Evolutionary conservation across 2,329 filamentous ascomycete genomes (phyloP).

Genomic region (Hawksworthiomyces lignivorus): DNA sequence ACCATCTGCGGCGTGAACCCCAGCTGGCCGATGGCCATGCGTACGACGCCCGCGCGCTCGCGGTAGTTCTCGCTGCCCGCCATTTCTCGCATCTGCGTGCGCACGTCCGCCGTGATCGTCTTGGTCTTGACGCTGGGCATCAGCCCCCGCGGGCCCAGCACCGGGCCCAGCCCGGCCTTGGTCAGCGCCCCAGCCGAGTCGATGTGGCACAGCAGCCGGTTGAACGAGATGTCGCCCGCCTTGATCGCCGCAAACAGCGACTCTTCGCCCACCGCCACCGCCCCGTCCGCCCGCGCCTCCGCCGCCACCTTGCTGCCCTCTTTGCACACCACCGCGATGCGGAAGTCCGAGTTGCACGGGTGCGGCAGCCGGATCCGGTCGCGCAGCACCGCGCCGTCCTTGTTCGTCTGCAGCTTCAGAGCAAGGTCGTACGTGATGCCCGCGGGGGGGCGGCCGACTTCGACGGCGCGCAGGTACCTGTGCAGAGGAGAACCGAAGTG

Average conservation of each 20-base stretch:
- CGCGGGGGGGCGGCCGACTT: slow-evolving; percentile 73
- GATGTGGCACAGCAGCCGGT: slow-evolving; percentile 78
- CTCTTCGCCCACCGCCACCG: slow-evolving; percentile 76
- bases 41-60: slow-evolving; percentile 75
- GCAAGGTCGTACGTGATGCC: slow-evolving; percentile 82
- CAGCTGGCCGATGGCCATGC: slow-evolving; percentile 86
- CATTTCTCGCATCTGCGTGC: slow-evolving; percentile 68
- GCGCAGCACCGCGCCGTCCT: slow-evolving; percentile 79
- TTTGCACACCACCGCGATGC: slow-evolving; percentile 86
- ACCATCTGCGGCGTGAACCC: slow-evolving; percentile 83
- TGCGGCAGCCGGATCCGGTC: slow-evolving; percentile 84
- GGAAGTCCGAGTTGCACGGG: slow-evolving; percentile 79
- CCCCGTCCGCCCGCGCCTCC: slow-evolving; percentile 71
- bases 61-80: slow-evolving; percentile 80
- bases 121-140: slow-evolving; percentile 88
- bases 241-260: slow-evolving; percentile 72
- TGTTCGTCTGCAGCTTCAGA: slow-evolving; percentile 72
- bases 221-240: slow-evolving; percentile 73
- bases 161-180: slow-evolving; percentile 70
- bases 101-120: slow-evolving; percentile 78
- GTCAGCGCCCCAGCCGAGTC: slow-evolving; percentile 70
- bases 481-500: slow-evolving; percentile 10
- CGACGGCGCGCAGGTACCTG: slow-evolving; percentile 84
- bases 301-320: slow-evolving; percentile 66
- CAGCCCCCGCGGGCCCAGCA: slow-evolving; percentile 80